Percentiles rank a stretch among this genome's conserved stretches.
These are phyloP conservation scores for Diplocarpon mali DNA, from an alignment of 2,329 filamentous ascomycete species.

Conservation along the genomic window DNA sequence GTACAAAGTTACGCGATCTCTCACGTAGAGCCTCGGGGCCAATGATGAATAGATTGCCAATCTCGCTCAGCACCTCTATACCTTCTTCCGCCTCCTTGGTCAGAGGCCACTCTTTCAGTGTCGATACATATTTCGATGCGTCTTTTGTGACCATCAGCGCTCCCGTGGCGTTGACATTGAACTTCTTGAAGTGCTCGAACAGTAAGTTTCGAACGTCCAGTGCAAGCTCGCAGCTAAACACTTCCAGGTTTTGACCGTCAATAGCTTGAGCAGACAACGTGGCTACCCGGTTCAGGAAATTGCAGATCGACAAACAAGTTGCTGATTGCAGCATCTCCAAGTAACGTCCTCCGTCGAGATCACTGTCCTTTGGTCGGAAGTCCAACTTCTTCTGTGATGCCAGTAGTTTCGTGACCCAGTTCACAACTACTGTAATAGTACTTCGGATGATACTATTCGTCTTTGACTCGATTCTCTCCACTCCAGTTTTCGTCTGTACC, in stretches of 20 bases:
- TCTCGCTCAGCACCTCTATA: constrained; percentile 82
- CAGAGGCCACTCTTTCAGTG: constrained; percentile 73
- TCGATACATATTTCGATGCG: constrained; percentile 82
- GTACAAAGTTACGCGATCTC: constrained; percentile 48
- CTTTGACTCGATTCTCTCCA: constrained; percentile 55
- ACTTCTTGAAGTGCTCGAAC: constrained; percentile 90
- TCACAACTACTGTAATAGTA: constrained; percentile 52
- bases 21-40: constrained; percentile 68
- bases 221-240: constrained; percentile 76
- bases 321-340: constrained; percentile 74
- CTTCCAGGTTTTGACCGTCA: constrained; percentile 72
- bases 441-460: constrained; percentile 58
- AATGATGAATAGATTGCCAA: constrained; percentile 92
- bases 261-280: constrained; percentile 55
- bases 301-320: constrained; percentile 71
- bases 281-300: constrained; percentile 63
- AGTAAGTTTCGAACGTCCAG: constrained; percentile 66
- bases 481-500: constrained; percentile 46
- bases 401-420: constrained; percentile 53
- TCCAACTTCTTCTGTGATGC: constrained; percentile 59
- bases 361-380: constrained; percentile 57
- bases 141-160: constrained; percentile 95
- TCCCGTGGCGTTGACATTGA: constrained; percentile 83
- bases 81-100: constrained; percentile 54
- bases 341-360: constrained; percentile 35